These are phyloP conservation scores for Nidularia pulvinata DNA, from an alignment of 768 basidiomycete genomes.

Conservation along the genomic window DNA sequence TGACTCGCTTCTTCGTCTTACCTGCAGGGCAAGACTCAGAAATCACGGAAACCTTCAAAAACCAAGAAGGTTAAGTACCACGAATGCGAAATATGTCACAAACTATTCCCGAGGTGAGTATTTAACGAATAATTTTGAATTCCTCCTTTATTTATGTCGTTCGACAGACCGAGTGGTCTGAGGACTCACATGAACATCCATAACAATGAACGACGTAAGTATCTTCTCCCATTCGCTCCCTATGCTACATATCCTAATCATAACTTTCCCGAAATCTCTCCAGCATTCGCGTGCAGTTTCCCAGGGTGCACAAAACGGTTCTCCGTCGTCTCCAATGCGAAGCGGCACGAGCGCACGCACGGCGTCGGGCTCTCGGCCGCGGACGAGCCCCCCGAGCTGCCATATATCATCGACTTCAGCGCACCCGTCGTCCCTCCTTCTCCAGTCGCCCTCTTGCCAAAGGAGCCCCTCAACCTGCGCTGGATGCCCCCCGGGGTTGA, in stretches of 20 bases:
- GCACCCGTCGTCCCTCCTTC: background rate
- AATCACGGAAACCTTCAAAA: constrained; percentile 7
- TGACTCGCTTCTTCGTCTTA: too few relatives aligned
- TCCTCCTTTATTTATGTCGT: background rate
- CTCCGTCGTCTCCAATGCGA: constrained; percentile 66
- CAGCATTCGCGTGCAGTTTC: constrained; percentile 42
- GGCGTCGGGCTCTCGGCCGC: constrained; percentile 34
- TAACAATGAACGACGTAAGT: constrained; percentile 27
- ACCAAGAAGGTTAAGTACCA: constrained; percentile 33
- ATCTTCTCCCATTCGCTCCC: background rate
- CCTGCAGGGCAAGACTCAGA: background rate
- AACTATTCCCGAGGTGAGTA: constrained; percentile 27
- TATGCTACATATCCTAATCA: background rate
- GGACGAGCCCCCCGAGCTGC: background rate
- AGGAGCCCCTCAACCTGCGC: background rate
- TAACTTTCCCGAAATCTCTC: background rate
- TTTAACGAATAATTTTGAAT: background rate
- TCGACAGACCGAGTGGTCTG: constrained; percentile 26
- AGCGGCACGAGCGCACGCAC: constrained; percentile 63
- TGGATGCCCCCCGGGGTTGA: background rate
- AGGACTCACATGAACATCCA: constrained; percentile 33
- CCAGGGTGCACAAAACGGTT: constrained; percentile 53
- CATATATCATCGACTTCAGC: background rate
- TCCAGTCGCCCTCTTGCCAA: background rate
- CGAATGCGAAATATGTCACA: constrained; percentile 26